Evolutionary conservation across 495 filamentous ascomycete genomes (phyloP).

Genomic region (Podospora bellae-mahoneyi): DNA sequence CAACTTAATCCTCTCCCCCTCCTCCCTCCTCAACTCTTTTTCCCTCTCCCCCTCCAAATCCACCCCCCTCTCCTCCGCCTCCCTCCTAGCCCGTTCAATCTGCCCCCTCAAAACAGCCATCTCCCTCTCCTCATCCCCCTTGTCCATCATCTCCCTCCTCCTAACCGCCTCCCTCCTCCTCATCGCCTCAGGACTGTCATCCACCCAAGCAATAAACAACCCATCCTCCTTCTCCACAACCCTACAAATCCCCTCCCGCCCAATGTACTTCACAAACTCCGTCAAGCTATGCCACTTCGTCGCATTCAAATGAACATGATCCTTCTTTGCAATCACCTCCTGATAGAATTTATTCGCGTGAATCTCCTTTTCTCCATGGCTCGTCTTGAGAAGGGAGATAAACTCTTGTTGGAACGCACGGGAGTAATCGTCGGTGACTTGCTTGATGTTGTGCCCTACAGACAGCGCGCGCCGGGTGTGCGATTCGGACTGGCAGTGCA

Average conservation of each 20-base stretch:
- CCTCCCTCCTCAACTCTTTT: conserved; percentile 54
- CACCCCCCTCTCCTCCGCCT: conserved; percentile 48
- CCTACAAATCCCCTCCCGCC: conserved; percentile 75
- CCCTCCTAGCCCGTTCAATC: conserved; percentile 65
- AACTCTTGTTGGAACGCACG: conserved; percentile 80
- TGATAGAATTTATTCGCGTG: conserved; percentile 92
- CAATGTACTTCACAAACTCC: conserved; percentile 82
- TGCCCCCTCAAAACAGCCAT: conserved; percentile 74
- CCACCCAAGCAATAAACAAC: conserved; percentile 82
- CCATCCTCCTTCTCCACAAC: conserved; percentile 91
- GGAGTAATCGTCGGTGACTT: conserved; percentile 68
- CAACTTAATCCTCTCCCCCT: conserved; percentile 80
- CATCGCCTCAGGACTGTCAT: conserved; percentile 82
- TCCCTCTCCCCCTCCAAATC: conserved; percentile 44
- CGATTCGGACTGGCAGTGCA: conserved; percentile 74
- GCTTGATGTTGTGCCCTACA: conserved; percentile 77
- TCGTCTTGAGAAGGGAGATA: conserved; percentile 65
- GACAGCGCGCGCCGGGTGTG: conserved; percentile 84
- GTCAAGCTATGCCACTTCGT: conserved; percentile 80
- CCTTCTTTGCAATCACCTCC: conserved; percentile 72
- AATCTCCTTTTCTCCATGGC: conserved; percentile 81
- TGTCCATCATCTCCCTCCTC: conserved; percentile 79
- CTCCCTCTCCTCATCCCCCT: conserved; percentile 86
- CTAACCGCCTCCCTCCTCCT: conserved; percentile 72
- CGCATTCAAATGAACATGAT: conserved; percentile 91